phyloP scores from a whole-genome alignment of 352 stramenopile genomes.

The Globisporangium acanthophoron region DNA sequence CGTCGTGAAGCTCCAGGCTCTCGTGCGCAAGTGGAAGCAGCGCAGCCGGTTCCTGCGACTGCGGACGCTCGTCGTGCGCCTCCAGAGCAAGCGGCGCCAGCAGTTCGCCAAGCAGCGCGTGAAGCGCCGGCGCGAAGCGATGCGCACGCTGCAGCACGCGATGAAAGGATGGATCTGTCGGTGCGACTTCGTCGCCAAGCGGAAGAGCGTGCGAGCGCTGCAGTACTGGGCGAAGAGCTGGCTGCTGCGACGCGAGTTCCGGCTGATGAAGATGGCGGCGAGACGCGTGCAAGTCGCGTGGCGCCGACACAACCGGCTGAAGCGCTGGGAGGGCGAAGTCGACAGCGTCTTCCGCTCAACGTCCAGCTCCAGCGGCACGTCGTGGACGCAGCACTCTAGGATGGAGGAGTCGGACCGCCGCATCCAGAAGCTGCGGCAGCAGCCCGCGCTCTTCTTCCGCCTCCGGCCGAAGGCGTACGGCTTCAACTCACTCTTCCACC shows the following conservation, averaged over 20 bases:
- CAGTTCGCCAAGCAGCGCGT: slow-evolving; percentile 18
- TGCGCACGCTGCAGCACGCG: slow-evolving; percentile 38
- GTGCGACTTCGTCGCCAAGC: slow-evolving; percentile 32
- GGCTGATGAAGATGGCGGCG: slow-evolving; percentile 18
- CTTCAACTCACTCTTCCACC: slow-evolving; percentile 72
- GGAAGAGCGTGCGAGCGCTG: slow-evolving; percentile 20
- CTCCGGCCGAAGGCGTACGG: slow-evolving; percentile 44
- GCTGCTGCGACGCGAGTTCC: slow-evolving; percentile 42
- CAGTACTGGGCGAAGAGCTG: slow-evolving; percentile 58
- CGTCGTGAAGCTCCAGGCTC: slow-evolving; percentile 61
- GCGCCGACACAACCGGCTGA: slow-evolving; percentile 27
- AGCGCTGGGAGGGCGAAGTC: slow-evolving; percentile 38
- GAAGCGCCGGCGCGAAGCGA: slow-evolving; percentile 20
- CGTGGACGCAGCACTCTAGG: slow-evolving; percentile 44
- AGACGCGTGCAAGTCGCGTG: slow-evolving; percentile 39
- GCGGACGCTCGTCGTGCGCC: slow-evolving; percentile 20
- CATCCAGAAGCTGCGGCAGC: slow-evolving; percentile 41
- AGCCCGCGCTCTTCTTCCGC: slow-evolving; percentile 42
- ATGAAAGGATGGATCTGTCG: slow-evolving; percentile 45
- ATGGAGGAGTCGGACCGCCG: slow-evolving; percentile 70
- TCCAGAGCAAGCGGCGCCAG: slow-evolving; percentile 48
- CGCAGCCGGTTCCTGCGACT: slow-evolving; percentile 23
- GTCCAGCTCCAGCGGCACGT: slow-evolving; percentile 4
- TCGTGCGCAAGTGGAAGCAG: slow-evolving; percentile 43
- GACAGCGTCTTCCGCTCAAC: slow-evolving; percentile 39